Evolutionary conservation across 108 stramenopile species (phyloP).

Genomic region (Fistulifera solaris): DNA sequence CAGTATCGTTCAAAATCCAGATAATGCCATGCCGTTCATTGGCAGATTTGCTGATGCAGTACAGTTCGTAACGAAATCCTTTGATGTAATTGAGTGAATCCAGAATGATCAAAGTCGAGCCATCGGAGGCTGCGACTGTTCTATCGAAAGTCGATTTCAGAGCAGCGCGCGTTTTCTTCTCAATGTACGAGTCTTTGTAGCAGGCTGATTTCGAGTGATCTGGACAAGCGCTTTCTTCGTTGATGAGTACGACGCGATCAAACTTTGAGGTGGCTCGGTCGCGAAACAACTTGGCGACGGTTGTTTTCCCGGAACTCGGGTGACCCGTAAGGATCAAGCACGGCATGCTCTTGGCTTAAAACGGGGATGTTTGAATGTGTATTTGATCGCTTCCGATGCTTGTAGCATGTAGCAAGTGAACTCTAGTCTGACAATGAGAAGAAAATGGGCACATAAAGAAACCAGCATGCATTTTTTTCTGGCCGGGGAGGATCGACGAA

Average conservation of each 20-base stretch:
- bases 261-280: constrained; percentile 35
- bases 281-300: constrained; percentile 52
- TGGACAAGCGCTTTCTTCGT: constrained; percentile 44
- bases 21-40: constrained; percentile 68
- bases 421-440: too few relatives aligned
- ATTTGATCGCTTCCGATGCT: too few relatives aligned
- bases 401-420: too few relatives aligned
- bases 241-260: constrained; percentile 45
- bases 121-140: constrained; percentile 10
- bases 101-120: constrained; percentile 57
- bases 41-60: constrained; percentile 78
- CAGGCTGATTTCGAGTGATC: constrained; percentile 48
- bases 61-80: constrained; percentile 83
- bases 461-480: too few relatives aligned
- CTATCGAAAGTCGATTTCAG: constrained; percentile 71
- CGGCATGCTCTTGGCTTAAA: constrained; percentile 46
- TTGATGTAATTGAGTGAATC: constrained; percentile 90
- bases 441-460: too few relatives aligned
- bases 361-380: too few relatives aligned
- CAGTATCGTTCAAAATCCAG: constrained; percentile 54
- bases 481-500: too few relatives aligned
- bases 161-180: constrained; percentile 71
- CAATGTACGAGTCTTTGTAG: constrained; percentile 46
- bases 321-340: constrained; percentile 74
- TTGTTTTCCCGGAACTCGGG: constrained; percentile 73